Base-by-base conservation (phyloP, 306 rosid genomes). In the Prunus kanzakura region DNA sequence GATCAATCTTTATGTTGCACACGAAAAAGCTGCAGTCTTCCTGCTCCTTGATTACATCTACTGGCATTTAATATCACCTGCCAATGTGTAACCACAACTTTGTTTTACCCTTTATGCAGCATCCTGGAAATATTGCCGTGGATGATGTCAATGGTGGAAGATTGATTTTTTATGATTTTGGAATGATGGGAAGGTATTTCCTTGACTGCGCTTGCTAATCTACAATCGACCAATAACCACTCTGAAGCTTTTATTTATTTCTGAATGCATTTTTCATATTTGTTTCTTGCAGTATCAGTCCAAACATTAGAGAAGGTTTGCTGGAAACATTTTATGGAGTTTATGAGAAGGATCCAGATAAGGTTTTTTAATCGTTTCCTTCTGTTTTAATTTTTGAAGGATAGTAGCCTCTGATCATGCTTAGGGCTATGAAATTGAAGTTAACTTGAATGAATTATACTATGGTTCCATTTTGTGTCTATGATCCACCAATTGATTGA, bases 111-210 rank as follows among this genome's bases (percentile, higher is more conserved):
- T 84, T 55, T 54, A 75, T 79, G 86, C 88, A 96, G 99, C 99
- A 96, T 80, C 99, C 99, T 50, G 98, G 98, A 82, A 96, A 96
- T 78, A 96, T 96, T 84, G 99, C 98, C 46, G 99, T 96, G 29
- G 99, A 96, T 85, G 99, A 96, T 86, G 88, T 96, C 74, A 92
- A 96, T 88, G 99, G 99, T 81, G 99, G 99, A 75, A 87, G 99
- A 82, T 92, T 96, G 96, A 96, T 96, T 86, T 96, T 96, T 82
- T 96, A 96, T 74, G 99, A 96, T 84, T 96, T 96, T 87, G 99
- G 99, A 79, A 96, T 96, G 99, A 96, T 96, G 98, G 99, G 99
- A 78, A 95, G 99, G 99, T 92, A 85, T 49, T 65, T 76, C 75
- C 67, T 75, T 23, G 29, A 27, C 69, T 73, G 8, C 81, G 46